Conservation (phyloP, 148 eudicot species). For the Chenopodium formosanum region DNA sequence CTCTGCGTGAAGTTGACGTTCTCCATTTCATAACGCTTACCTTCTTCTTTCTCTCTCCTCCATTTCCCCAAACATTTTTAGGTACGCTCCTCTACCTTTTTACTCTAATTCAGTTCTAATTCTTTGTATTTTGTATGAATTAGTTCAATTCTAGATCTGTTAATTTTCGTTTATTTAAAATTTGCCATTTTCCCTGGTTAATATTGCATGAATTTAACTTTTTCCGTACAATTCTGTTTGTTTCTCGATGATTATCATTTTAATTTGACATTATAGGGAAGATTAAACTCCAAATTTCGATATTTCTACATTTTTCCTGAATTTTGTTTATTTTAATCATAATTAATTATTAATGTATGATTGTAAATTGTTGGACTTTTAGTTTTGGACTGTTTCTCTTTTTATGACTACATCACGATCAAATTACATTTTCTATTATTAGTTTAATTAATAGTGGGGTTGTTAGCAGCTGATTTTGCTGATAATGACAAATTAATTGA, state of each 20-base stretch:
- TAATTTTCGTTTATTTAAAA: neutral
- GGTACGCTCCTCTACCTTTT: neutral
- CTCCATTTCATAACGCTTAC: neutral
- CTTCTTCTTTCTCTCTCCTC: neutral
- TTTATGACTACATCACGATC: neutral
- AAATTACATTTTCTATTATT: neutral
- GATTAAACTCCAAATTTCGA: neutral
- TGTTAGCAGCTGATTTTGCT: neutral
- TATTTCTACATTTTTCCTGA: neutral
- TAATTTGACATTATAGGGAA: neutral
- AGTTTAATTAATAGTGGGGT: neutral
- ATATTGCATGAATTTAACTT: neutral
- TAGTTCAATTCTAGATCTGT: conserved; percentile 1
- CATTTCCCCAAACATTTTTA: neutral
- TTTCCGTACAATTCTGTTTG: neutral
- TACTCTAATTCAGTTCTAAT: neutral
- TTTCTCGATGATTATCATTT: neutral
- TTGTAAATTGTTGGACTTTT: neutral
- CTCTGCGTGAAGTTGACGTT: conserved; percentile 4
- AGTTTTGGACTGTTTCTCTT: neutral
- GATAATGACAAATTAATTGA: neutral
- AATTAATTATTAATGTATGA: too few species aligned
- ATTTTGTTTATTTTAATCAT: neutral
- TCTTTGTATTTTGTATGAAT: too few species aligned
- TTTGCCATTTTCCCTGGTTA: neutral